A percentile compares a stretch with the other conserved stretches of the same genome.
Evolutionary conservation across 1,284 basidiomycete genomes (phyloP).

Genomic region (Fistulinella cinereoalba): DNA sequence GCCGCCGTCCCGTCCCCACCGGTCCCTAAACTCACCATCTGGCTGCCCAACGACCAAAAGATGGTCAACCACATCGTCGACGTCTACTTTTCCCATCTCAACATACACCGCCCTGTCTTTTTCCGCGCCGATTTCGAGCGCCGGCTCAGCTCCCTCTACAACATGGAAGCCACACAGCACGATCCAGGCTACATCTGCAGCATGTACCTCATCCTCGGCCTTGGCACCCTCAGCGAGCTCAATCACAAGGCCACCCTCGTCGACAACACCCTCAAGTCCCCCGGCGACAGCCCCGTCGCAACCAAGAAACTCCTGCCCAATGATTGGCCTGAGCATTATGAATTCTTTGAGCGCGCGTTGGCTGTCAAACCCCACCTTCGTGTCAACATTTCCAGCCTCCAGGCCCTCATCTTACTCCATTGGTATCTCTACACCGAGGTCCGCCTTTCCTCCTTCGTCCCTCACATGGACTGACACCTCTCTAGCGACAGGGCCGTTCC

Average conservation of each 20-base stretch:
- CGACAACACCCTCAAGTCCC: conserved; percentile 34
- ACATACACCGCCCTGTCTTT: conserved; percentile 74
- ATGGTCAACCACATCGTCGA: conserved; percentile 60
- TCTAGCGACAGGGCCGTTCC: conserved; percentile 75
- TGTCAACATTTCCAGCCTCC: conserved; percentile 74
- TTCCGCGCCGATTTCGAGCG: conserved; percentile 61
- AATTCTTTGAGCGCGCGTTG: conserved; percentile 76
- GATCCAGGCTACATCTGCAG: conserved; percentile 77
- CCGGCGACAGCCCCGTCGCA: conserved; percentile 30
- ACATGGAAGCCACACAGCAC: conserved; percentile 45
- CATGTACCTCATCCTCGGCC: conserved; percentile 70
- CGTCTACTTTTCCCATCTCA: conserved; percentile 71
- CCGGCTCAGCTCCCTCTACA: conserved; percentile 62
- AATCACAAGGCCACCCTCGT: conserved; percentile 56
- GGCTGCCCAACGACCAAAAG: conserved; percentile 72
- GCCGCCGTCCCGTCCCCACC: conserved; percentile 33
- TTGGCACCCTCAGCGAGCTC: conserved; percentile 77
- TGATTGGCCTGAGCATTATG: conserved; percentile 76
- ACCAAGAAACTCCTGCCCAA: conserved; percentile 61
- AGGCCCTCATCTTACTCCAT: conserved; percentile 75
- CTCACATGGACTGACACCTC: conserved; percentile 8
- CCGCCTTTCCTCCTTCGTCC: conserved; percentile 17
- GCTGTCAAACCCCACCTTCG: conserved; percentile 74
- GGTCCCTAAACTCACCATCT: conserved; percentile 48
- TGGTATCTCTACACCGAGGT: conserved; percentile 88